Evolutionary conservation across 495 filamentous ascomycete genomes (phyloP).

Genomic region (Hypoxylon cercidicola): DNA sequence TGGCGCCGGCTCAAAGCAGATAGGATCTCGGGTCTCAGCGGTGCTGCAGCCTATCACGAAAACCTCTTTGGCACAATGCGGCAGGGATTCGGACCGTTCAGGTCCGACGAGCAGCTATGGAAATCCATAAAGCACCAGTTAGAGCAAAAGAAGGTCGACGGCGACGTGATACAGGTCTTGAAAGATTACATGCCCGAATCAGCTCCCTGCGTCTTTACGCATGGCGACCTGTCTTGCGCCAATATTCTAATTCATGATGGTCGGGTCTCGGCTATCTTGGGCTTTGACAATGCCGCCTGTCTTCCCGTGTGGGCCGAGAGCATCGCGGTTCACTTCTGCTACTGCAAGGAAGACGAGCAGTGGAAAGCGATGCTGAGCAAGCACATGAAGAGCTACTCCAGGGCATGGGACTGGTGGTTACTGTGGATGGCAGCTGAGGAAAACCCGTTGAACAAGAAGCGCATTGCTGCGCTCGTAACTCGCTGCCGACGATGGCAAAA

Average conservation of each 20-base stretch:
- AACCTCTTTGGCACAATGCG: slow-evolving; percentile 31
- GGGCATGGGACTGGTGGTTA: slow-evolving; percentile 42
- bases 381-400: slow-evolving; percentile 29
- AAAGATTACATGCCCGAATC: slow-evolving; percentile 41
- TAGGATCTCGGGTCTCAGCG: slow-evolving; percentile 31
- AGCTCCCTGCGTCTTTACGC: slow-evolving; percentile 38
- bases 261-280: slow-evolving; percentile 31
- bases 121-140: slow-evolving; percentile 20
- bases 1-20: slow-evolving; percentile 33
- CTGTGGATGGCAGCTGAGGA: slow-evolving; percentile 39
- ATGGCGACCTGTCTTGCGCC: slow-evolving; percentile 38
- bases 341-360: slow-evolving; percentile 41
- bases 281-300: slow-evolving; percentile 39
- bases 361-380: slow-evolving; percentile 43
- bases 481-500: slow-evolving; percentile 33
- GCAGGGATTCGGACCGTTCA: slow-evolving; percentile 36
- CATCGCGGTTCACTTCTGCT: slow-evolving; percentile 40
- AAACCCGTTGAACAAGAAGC: slow-evolving; percentile 4
- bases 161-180: slow-evolving; percentile 20
- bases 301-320: slow-evolving; percentile 43
- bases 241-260: slow-evolving; percentile 36
- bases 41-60: slow-evolving; percentile 27
- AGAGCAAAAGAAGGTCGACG: slow-evolving; percentile 13
- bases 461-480: slow-evolving; percentile 16
- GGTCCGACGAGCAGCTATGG: slow-evolving; percentile 36